Evolutionary conservation across 306 rosid genomes (phyloP).

Genomic region (Pyrus betulifolia): DNA sequence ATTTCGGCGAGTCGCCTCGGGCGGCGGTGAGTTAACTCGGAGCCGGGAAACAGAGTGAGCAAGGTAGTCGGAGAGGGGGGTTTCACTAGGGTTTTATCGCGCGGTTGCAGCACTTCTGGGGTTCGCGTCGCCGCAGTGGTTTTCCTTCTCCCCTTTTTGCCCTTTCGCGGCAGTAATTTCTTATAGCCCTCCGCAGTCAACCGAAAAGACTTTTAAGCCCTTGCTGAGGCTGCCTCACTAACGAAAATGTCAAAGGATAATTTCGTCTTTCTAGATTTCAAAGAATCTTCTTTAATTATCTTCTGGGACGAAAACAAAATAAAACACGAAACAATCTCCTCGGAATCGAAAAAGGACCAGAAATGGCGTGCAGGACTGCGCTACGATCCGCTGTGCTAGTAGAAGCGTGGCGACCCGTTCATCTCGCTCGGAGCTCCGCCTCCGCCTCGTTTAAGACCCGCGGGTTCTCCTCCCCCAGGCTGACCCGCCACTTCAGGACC

Average conservation of each 20-base stretch:
- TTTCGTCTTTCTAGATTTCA: neutral
- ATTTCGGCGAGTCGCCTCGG: slow-evolving; percentile 18
- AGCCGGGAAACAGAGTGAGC: neutral
- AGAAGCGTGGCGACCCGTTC: slow-evolving; percentile 50
- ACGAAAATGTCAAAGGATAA: neutral
- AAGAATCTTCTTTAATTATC: neutral
- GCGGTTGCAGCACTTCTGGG: neutral
- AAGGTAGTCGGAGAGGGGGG: neutral
- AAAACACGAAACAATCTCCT: neutral
- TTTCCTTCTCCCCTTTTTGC: neutral
- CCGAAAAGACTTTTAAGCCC: neutral
- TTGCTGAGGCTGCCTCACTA: accelerated
- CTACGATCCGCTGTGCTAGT: slow-evolving; percentile 45
- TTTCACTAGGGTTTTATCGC: neutral
- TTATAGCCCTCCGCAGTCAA: too few species aligned
- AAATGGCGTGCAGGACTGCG: slow-evolving; percentile 62
- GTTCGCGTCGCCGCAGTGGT: neutral
- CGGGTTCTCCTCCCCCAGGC: slow-evolving; percentile 6
- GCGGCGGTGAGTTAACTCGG: neutral
- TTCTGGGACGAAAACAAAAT: neutral
- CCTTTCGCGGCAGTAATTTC: neutral
- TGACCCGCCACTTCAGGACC: slow-evolving; percentile 13
- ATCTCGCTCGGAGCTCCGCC: slow-evolving; percentile 19
- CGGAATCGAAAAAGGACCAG: neutral
- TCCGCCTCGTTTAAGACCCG: slow-evolving; percentile 16